Conservation (phyloP, 768 basidiomycete genomes). For the Lactarius sp. region DNA sequence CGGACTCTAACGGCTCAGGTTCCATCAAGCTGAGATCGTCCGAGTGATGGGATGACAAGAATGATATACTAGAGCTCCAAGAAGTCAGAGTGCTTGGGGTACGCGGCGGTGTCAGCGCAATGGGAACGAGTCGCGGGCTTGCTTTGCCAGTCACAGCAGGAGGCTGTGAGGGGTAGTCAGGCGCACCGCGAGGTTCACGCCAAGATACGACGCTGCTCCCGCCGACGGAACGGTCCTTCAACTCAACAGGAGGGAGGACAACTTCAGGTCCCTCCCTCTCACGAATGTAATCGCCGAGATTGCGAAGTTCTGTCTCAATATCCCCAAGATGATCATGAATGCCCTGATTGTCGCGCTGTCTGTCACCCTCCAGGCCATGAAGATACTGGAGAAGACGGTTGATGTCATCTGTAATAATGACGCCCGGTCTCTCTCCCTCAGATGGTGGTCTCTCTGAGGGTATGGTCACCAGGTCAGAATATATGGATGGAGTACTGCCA, state of each 20-base stretch:
- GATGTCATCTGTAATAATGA: constrained; percentile 48
- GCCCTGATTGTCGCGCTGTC: constrained; percentile 60
- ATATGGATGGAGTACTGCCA: constrained; percentile 46
- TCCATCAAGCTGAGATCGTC: constrained; percentile 55
- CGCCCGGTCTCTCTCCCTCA: constrained; percentile 33
- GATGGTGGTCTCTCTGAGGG: constrained; percentile 30
- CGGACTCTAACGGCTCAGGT: constrained; percentile 29
- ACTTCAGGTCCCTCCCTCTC: constrained; percentile 16
- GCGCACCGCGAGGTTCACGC: constrained; percentile 25
- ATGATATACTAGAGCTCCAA: constrained; percentile 37
- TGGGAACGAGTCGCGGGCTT: constrained; percentile 27
- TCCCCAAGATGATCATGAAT: constrained; percentile 62
- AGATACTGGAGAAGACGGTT: constrained; percentile 48
- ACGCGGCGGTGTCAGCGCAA: constrained; percentile 39
- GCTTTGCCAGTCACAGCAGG: constrained; percentile 8
- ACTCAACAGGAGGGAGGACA: constrained; percentile 1
- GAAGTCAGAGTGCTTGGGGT: constrained; percentile 41
- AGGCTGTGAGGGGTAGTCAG: constrained; percentile 15
- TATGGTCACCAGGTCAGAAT: constrained; percentile 42
- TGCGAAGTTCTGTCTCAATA: constrained; percentile 63
- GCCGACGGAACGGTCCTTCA: constrained; percentile 22
- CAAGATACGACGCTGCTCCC: constrained; percentile 36
- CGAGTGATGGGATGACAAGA: constrained; percentile 63
- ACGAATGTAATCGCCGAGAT: constrained; percentile 40
- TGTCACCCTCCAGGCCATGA: constrained; percentile 58